These are phyloP conservation scores for Eragrostis tef DNA, from an alignment of 202 grass and related monocot species.

Conservation along the genomic window DNA sequence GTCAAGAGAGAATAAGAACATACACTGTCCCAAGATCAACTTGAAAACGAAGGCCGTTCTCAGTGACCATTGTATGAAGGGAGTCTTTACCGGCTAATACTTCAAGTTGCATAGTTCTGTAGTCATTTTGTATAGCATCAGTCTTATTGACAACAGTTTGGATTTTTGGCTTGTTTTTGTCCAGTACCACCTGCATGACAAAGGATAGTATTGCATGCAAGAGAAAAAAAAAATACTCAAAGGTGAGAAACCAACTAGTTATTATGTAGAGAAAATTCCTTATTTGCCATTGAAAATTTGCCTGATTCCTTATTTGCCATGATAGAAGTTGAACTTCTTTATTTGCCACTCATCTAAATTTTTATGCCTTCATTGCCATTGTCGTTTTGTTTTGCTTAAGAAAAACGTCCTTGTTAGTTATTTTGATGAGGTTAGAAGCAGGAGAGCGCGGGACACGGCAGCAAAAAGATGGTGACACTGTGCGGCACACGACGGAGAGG, in stretches of 20 bases:
- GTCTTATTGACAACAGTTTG: constrained; percentile 87
- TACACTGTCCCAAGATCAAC: constrained; percentile 83
- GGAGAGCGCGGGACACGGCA: too few relatives aligned
- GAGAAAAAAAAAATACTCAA: constrained; percentile 26
- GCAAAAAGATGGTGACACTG: too few relatives aligned
- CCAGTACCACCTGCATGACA: constrained; percentile 72
- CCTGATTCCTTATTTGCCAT: too few relatives aligned
- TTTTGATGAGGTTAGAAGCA: too few relatives aligned
- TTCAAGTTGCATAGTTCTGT: constrained; percentile 93
- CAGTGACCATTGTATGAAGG: constrained; percentile 68
- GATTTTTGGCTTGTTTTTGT: constrained; percentile 96
- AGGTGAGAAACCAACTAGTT: constrained; percentile 18
- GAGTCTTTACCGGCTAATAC: constrained; percentile 81
- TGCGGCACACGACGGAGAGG: too few relatives aligned
- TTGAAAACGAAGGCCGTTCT: constrained; percentile 81
- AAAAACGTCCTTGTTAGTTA: too few relatives aligned
- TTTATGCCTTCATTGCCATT: too few relatives aligned
- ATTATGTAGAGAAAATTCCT: too few relatives aligned
- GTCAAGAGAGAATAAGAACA: constrained; percentile 38
- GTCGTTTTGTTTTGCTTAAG: too few relatives aligned
- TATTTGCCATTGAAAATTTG: too few relatives aligned
- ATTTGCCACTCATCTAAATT: too few relatives aligned
- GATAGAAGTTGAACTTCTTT: too few relatives aligned
- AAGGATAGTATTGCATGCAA: constrained; percentile 18
- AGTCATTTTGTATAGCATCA: constrained; percentile 86